Evolutionary conservation across 148 eudicot genomes (phyloP).

Genomic region (Diospyros kaki): DNA sequence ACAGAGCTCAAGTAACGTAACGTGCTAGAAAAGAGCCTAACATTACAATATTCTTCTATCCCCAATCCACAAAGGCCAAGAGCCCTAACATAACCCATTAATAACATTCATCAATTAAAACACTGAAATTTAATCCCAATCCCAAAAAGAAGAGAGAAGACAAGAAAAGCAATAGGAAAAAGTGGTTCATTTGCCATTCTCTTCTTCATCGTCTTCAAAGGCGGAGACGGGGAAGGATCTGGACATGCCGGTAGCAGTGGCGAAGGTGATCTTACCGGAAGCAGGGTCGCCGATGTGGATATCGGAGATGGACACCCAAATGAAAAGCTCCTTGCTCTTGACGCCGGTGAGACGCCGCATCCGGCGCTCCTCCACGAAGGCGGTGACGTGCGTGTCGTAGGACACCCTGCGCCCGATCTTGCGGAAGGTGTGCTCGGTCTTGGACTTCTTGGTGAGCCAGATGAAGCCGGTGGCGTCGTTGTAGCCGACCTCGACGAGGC

Average conservation of each 20-base stretch:
- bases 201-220: constrained; percentile 36
- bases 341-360: constrained; percentile 64
- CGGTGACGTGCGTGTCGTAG: constrained; percentile 61
- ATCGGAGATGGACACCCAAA: constrained; percentile 51
- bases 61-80: too few relatives aligned
- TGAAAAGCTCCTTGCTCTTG: constrained; percentile 55
- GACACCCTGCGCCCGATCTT: constrained; percentile 30
- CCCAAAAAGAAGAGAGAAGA: too few relatives aligned
- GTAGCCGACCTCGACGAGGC: constrained; percentile 48
- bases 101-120: not conserved
- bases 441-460: constrained; percentile 54
- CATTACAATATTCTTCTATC: too few relatives aligned
- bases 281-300: constrained; percentile 42
- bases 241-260: constrained; percentile 52
- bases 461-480: constrained; percentile 54
- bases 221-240: constrained; percentile 45
- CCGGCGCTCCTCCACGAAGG: constrained; percentile 49
- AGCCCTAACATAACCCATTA: too few relatives aligned
- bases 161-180: too few relatives aligned
- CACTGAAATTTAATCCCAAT: not conserved
- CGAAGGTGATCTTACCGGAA: constrained; percentile 53
- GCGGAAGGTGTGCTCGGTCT: constrained; percentile 32
- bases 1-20: too few relatives aligned
- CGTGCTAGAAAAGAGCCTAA: too few relatives aligned
- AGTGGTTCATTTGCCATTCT: not conserved